Evolutionary conservation across 345 rosid species (phyloP).

Genomic region (Heritiera littoralis): DNA sequence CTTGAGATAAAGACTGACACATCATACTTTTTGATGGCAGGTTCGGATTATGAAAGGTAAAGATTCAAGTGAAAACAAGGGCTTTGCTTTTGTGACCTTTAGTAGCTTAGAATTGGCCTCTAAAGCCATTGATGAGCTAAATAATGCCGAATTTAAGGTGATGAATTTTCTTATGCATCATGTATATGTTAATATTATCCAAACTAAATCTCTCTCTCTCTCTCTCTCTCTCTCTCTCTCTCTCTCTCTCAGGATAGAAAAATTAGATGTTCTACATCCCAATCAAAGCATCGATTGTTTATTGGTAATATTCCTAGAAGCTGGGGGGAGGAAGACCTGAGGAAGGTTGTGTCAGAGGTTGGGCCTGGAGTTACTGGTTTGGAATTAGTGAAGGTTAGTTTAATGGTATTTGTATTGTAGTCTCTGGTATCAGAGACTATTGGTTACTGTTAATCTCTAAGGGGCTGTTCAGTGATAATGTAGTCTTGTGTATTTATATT

Average conservation of each 20-base stretch:
- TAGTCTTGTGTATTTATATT: neutral
- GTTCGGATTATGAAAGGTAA: constrained; percentile 63
- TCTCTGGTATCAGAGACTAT: neutral
- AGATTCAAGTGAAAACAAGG: constrained; percentile 58
- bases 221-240: constrained; percentile 15
- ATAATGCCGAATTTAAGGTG: constrained; percentile 65
- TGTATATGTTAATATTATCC: neutral
- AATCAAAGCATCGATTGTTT: constrained; percentile 58
- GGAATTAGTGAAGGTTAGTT: constrained; percentile 62
- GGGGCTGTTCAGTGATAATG: neutral
- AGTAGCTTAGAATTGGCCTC: constrained; percentile 60
- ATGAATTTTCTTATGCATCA: constrained; percentile 11
- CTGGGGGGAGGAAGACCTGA: constrained; percentile 60
- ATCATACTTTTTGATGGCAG: constrained; percentile 33
- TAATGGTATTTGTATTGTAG: constrained; percentile 1
- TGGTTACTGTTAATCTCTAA: neutral
- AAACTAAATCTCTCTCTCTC: constrained; percentile 2
- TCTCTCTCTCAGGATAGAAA: constrained; percentile 50
- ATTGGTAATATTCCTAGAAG: constrained; percentile 67
- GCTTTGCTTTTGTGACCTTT: constrained; percentile 70
- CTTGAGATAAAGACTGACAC: constrained; percentile 6
- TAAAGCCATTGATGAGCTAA: constrained; percentile 58
- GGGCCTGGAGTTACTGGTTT: constrained; percentile 68
- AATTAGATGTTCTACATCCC: constrained; percentile 63
- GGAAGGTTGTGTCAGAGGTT: constrained; percentile 48